Evolutionary conservation across 768 basidiomycete genomes (phyloP).

Genomic region (Boletus sp.): DNA sequence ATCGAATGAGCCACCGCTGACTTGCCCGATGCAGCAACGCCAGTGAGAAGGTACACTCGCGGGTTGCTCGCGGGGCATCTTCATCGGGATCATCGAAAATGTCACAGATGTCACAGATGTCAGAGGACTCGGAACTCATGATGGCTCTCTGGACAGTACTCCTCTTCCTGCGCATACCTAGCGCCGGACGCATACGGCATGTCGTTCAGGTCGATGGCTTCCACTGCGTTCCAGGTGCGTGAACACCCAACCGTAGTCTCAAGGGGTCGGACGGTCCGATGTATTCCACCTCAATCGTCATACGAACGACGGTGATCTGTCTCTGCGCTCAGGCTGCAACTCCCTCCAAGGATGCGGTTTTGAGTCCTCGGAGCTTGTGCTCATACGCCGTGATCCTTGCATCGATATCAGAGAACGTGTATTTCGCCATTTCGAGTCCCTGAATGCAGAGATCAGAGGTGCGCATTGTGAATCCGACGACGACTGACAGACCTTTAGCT

Average conservation of each 20-base stretch:
- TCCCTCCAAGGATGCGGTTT: background rate
- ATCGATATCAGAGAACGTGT: background rate
- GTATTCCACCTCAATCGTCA: background rate
- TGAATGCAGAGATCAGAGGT: background rate
- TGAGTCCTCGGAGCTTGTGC: background rate
- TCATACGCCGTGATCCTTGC: background rate
- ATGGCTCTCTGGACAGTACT: background rate
- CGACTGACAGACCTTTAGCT: background rate
- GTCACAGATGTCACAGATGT: background rate
- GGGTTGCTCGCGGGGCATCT: no score
- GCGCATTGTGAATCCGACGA: no score
- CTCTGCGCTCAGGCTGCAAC: background rate
- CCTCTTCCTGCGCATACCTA: background rate
- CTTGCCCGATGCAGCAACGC: background rate
- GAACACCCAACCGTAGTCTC: background rate
- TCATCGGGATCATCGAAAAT: background rate
- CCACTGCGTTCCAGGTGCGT: background rate
- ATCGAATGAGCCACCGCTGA: background rate
- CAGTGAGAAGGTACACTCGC: background rate
- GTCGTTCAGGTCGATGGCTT: background rate
- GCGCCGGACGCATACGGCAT: background rate
- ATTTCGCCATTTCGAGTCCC: background rate
- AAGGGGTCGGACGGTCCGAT: background rate
- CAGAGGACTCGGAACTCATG: background rate
- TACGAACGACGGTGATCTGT: background rate